Conservation (phyloP, 108 stramenopile species). For the Skeletonema tropicum region DNA sequence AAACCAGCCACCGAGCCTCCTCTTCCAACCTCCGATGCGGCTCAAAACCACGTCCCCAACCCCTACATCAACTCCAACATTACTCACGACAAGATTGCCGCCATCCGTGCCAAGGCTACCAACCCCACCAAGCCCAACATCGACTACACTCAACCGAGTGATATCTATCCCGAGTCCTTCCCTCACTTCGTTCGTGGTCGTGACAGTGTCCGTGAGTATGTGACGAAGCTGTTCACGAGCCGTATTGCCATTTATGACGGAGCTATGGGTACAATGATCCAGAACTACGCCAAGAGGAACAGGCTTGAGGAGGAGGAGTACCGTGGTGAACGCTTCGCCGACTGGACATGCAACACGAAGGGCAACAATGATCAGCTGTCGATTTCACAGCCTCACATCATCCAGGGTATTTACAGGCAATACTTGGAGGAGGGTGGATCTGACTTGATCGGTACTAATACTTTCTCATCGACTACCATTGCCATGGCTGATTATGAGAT, state of each 20-base stretch:
- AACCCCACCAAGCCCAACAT: conserved; percentile 52
- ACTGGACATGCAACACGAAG: conserved; percentile 93
- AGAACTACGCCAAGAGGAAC: conserved; percentile 93
- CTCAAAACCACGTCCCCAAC: conserved; percentile 85
- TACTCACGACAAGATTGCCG: conserved; percentile 80
- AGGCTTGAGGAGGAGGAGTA: conserved; percentile 95
- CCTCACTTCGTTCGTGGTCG: conserved; percentile 94
- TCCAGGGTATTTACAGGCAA: conserved; percentile 91
- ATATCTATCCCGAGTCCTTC: conserved; percentile 73
- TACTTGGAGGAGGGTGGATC: conserved; percentile 94
- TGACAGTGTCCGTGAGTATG: conserved; percentile 89
- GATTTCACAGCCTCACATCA: conserved; percentile 95
- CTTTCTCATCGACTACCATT: conserved; percentile 97
- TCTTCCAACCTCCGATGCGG: conserved; percentile 83
- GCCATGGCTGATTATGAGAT: conserved; percentile 99
- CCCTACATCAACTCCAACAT: conserved; percentile 78
- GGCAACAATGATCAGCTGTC: conserved; percentile 99
- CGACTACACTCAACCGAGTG: conserved; percentile 72
- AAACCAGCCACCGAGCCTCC: conserved; percentile 88
- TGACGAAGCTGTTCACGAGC: conserved; percentile 83
- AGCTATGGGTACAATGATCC: conserved; percentile 99
- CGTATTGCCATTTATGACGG: conserved; percentile 97
- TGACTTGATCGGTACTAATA: conserved; percentile 97
- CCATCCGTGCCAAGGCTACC: conserved; percentile 77
- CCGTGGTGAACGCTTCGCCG: conserved; percentile 95